These are phyloP conservation scores for Trichocladium uniseriatum DNA, from an alignment of 495 filamentous ascomycete species.

Conservation along the genomic window DNA sequence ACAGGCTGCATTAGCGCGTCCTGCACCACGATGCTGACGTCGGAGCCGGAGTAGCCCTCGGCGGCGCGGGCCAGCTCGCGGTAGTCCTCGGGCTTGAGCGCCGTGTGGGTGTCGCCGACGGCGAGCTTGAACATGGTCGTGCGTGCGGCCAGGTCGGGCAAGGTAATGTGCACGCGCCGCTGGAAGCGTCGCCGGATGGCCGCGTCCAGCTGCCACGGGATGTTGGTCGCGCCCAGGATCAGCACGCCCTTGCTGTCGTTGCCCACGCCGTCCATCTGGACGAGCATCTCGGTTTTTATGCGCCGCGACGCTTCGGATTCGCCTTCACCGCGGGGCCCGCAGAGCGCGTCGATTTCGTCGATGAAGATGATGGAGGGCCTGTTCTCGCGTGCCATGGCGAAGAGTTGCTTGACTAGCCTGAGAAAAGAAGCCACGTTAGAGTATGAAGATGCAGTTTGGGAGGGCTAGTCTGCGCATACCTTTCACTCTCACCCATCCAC, in stretches of 20 bases:
- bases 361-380: conserved; percentile 99
- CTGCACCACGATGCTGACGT: conserved; percentile 94
- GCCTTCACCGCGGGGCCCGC: conserved; percentile 91
- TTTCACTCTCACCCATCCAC: conserved; percentile 99
- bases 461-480: conserved; percentile 44
- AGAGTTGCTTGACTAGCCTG: conserved; percentile 93
- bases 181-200: conserved; percentile 97
- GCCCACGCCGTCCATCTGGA: conserved; percentile 99
- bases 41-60: conserved; percentile 90
- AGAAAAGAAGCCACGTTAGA: neutral
- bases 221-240: conserved; percentile 95
- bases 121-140: conserved; percentile 97
- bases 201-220: conserved; percentile 98
- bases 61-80: conserved; percentile 67
- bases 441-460: neutral
- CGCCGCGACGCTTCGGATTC: conserved; percentile 94
- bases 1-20: conserved; percentile 98
- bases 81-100: conserved; percentile 70
- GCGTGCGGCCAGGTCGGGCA: conserved; percentile 80
- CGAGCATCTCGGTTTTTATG: conserved; percentile 97
- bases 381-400: conserved; percentile 97
- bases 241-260: conserved; percentile 87
- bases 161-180: conserved; percentile 83
- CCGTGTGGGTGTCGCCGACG: conserved; percentile 82
- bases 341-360: conserved; percentile 96